Evolutionary conservation across 2,329 filamentous ascomycete genomes (phyloP).

Genomic region (Cladorrhinum sp.): DNA sequence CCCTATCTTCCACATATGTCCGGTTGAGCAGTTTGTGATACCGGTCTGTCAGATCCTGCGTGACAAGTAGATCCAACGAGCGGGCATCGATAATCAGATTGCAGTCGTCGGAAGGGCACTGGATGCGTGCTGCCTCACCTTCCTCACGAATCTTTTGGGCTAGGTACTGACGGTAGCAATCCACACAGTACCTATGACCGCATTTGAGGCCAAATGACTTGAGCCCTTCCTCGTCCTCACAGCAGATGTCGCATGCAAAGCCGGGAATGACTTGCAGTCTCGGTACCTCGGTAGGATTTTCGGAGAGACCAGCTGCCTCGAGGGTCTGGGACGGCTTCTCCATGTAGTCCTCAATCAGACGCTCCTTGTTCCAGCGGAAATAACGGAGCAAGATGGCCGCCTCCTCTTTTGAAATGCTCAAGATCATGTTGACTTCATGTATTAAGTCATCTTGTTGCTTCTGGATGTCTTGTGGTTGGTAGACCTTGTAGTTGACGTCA

Average conservation of each 20-base stretch:
- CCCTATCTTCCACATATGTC: slow-evolving; percentile 96
- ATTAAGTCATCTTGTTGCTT: slow-evolving; percentile 82
- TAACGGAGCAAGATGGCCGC: slow-evolving; percentile 85
- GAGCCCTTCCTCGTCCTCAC: slow-evolving; percentile 75
- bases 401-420: slow-evolving; percentile 85
- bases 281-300: slow-evolving; percentile 58
- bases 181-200: slow-evolving; percentile 86
- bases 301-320: slow-evolving; percentile 77
- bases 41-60: slow-evolving; percentile 53
- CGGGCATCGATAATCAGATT: slow-evolving; percentile 87
- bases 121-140: slow-evolving; percentile 89
- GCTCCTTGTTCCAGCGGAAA: slow-evolving; percentile 94
- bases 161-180: slow-evolving; percentile 90
- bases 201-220: slow-evolving; percentile 93
- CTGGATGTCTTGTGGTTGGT: slow-evolving; percentile 76
- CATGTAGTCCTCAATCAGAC: slow-evolving; percentile 94
- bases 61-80: slow-evolving; percentile 75
- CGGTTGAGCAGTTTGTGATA: slow-evolving; percentile 86
- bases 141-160: slow-evolving; percentile 92
- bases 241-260: slow-evolving; percentile 95
- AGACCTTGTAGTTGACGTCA: slow-evolving; percentile 81
- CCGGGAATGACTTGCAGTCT: slow-evolving; percentile 68
- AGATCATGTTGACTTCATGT: slow-evolving; percentile 84
- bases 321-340: slow-evolving; percentile 76
- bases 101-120: slow-evolving; percentile 86